These are phyloP conservation scores for Udeniomyces megalosporus DNA, from an alignment of 768 basidiomycete species.

Conservation along the genomic window DNA sequence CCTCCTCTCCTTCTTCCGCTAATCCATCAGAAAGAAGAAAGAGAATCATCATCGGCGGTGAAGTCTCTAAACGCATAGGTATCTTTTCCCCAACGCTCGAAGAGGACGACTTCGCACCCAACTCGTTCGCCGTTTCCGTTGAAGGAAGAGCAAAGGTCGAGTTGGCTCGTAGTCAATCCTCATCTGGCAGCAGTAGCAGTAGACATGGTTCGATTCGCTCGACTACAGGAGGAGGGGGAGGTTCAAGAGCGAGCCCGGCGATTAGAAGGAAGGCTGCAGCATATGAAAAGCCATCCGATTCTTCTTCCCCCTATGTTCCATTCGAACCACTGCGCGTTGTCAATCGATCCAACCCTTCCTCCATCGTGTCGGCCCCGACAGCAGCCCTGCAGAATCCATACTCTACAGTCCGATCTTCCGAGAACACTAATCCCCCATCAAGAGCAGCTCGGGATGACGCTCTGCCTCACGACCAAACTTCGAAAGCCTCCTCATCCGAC, in stretches of 20 bases:
- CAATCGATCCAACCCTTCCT: background rate
- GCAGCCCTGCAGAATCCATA: background rate
- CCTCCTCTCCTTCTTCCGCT: no score
- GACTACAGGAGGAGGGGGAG: background rate
- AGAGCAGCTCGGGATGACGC: background rate
- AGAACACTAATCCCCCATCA: background rate
- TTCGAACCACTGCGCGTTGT: background rate
- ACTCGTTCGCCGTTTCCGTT: background rate
- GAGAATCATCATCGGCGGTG: background rate
- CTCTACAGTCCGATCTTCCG: background rate
- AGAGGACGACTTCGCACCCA: conserved; percentile 4
- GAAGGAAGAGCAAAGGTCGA: background rate
- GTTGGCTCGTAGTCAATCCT: background rate
- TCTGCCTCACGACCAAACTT: no score
- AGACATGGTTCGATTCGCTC: background rate
- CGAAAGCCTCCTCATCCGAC: conserved; percentile 6
- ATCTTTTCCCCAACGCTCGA: conserved; percentile 11
- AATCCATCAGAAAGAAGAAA: no score
- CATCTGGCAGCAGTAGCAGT: background rate
- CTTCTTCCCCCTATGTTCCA: background rate
- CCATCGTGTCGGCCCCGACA: no score
- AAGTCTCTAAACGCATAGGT: background rate
- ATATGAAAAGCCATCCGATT: background rate
- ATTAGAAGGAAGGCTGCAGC: background rate
- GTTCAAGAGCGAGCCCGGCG: background rate